Evolutionary conservation across 768 basidiomycete species (phyloP).

Genomic region (Sarcomyxa edulis): DNA sequence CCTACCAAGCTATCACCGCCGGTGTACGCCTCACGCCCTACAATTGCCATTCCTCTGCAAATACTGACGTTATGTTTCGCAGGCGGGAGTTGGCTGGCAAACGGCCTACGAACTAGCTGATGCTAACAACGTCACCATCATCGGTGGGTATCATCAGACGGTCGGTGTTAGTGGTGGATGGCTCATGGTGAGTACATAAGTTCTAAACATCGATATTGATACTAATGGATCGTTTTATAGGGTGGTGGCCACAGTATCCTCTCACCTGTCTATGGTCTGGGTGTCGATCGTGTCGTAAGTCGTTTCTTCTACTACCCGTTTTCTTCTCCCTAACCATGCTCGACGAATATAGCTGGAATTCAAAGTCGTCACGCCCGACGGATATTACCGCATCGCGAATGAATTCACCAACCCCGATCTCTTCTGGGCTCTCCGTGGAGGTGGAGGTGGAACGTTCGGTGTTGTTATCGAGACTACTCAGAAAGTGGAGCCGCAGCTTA

Average conservation of each 20-base stretch:
- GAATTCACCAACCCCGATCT: constrained; percentile 34
- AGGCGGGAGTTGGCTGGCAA: constrained; percentile 42
- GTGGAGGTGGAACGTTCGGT: constrained; percentile 45
- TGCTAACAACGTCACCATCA: constrained; percentile 31
- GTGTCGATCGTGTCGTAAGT: constrained; percentile 14
- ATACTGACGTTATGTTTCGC: constrained; percentile 26
- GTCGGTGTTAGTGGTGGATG: constrained; percentile 47
- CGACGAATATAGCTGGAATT: constrained; percentile 45
- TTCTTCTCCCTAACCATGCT: constrained; percentile 18
- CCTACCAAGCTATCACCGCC: constrained; percentile 12
- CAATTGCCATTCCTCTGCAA: constrained; percentile 8
- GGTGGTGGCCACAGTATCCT: constrained; percentile 43
- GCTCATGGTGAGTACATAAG: too few species aligned
- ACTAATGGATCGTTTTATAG: too few species aligned
- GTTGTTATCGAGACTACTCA: too few species aligned
- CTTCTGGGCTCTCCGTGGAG: constrained; percentile 50
- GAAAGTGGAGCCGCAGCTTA: too few species aligned
- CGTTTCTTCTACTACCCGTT: neutral
- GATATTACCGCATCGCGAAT: constrained; percentile 34
- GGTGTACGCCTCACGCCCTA: neutral
- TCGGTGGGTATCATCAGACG: constrained; percentile 37
- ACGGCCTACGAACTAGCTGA: constrained; percentile 36
- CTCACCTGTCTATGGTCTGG: constrained; percentile 36
- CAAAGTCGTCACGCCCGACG: constrained; percentile 36
- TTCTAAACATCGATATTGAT: too few species aligned